Evolutionary conservation across 352 stramenopile species (phyloP).

Genomic region (Phytophthora agathidicida): DNA sequence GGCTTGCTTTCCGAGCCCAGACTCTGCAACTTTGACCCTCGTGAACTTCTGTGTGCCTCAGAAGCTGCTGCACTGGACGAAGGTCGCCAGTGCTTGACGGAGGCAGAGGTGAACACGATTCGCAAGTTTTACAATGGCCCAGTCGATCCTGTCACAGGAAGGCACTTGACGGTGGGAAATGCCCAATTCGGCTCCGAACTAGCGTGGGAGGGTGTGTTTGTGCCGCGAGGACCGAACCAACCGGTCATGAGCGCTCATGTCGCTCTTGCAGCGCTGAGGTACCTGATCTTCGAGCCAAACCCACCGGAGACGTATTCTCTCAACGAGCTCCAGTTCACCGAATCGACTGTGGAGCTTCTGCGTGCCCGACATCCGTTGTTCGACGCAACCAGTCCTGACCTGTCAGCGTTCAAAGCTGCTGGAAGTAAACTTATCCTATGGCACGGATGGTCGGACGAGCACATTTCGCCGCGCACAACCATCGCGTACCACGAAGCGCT

Average conservation of each 20-base stretch:
- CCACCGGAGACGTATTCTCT: constrained; percentile 38
- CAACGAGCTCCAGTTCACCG: constrained; percentile 35
- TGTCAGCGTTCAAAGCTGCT: constrained; percentile 35
- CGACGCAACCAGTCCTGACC: constrained; percentile 40
- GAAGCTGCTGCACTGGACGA: constrained; percentile 2
- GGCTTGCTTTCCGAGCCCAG: constrained; percentile 39
- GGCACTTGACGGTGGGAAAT: constrained; percentile 41
- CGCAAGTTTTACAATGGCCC: constrained; percentile 49
- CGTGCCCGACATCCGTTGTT: constrained; percentile 36
- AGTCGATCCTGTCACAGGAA: constrained; percentile 22
- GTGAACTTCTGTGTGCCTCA: constrained; percentile 16
- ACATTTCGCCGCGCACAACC: constrained; percentile 45
- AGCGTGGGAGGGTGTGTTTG: constrained; percentile 41
- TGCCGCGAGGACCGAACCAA: constrained; percentile 14
- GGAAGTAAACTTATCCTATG: constrained; percentile 49
- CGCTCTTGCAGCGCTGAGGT: constrained; percentile 40
- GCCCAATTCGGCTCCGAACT: constrained; percentile 42
- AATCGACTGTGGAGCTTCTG: constrained; percentile 35
- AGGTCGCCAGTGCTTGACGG: constrained; percentile 31
- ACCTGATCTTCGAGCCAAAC: constrained; percentile 42
- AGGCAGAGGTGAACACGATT: constrained; percentile 32
- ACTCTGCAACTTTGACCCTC: constrained; percentile 33
- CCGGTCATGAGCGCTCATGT: constrained; percentile 33
- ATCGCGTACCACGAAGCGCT: constrained; percentile 46
- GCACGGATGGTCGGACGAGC: constrained; percentile 44